Conservation (phyloP, 2,329 filamentous ascomycete species). For the Phoma sp. region DNA sequence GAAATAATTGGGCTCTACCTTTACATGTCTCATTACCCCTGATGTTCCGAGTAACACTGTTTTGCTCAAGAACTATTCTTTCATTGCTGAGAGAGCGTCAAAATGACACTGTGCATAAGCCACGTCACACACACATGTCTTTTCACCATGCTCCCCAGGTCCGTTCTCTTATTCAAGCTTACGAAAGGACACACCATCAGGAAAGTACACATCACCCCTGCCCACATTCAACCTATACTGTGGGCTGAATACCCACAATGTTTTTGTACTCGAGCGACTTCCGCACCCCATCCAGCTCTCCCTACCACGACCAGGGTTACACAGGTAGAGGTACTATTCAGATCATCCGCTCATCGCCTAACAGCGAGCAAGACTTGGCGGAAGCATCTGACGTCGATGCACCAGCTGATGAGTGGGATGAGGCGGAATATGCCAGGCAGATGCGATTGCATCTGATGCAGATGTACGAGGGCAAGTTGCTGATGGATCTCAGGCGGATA, state of each 20-base stretch:
- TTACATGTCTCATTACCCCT: background rate
- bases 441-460: background rate
- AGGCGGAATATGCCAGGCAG: slow-evolving; percentile 7
- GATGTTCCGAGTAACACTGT: background rate
- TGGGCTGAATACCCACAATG: background rate
- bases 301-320: background rate
- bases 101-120: background rate
- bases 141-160: background rate
- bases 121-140: background rate
- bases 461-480: background rate
- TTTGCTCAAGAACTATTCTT: background rate
- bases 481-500: background rate
- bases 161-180: background rate
- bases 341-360: background rate
- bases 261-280: background rate
- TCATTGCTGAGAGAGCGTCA: background rate
- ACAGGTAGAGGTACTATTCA: background rate
- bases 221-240: background rate
- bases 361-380: slow-evolving; percentile 1
- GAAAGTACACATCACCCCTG: background rate
- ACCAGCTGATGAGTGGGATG: slow-evolving; percentile 9
- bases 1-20: background rate
- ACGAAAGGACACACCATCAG: background rate
- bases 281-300: background rate
- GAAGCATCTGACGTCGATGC: background rate